phyloP scores from a whole-genome alignment of 2,329 filamentous ascomycete species.

The Daldinia sp. region DNA sequence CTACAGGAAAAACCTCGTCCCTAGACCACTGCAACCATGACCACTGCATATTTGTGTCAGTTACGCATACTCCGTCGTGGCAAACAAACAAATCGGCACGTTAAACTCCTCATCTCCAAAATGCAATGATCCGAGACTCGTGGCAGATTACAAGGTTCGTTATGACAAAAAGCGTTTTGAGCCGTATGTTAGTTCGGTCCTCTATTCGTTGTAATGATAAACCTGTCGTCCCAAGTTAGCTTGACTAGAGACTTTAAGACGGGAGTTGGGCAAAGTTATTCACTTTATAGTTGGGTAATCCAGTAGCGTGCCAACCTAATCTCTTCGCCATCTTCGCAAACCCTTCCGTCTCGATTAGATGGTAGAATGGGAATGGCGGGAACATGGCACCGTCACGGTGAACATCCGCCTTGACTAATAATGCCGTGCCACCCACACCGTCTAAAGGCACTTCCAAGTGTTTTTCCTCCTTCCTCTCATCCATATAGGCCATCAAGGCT shows the following conservation, averaged over 20 bases:
- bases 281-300: conserved; percentile 98
- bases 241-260: background rate
- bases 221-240: conserved; percentile 61
- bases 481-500: conserved; percentile 87
- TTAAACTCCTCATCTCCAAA: conserved; percentile 38
- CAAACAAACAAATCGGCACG: conserved; percentile 27
- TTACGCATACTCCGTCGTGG: conserved; percentile 20
- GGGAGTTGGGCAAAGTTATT: conserved; percentile 44
- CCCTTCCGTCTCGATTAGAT: conserved; percentile 96
- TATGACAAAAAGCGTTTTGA: conserved; percentile 31
- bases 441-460: conserved; percentile 78
- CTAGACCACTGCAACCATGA: conserved; percentile 1
- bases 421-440: conserved; percentile 89
- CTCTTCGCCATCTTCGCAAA: conserved; percentile 97
- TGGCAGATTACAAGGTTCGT: conserved; percentile 37
- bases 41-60: conserved; percentile 6
- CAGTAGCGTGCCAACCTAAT: conserved; percentile 83
- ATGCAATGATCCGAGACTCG: conserved; percentile 38
- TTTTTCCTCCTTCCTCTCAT: conserved; percentile 62
- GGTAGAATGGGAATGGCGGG: conserved; percentile 93
- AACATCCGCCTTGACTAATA: conserved; percentile 95
- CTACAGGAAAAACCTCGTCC: conserved; percentile 25
- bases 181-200: conserved; percentile 19
- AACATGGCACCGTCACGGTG: conserved; percentile 99
- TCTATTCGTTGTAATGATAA: conserved; percentile 88